These are phyloP conservation scores for Plasmodium sp. DNA, from an alignment of 169 alveolate genomes.

Conservation along the genomic window DNA sequence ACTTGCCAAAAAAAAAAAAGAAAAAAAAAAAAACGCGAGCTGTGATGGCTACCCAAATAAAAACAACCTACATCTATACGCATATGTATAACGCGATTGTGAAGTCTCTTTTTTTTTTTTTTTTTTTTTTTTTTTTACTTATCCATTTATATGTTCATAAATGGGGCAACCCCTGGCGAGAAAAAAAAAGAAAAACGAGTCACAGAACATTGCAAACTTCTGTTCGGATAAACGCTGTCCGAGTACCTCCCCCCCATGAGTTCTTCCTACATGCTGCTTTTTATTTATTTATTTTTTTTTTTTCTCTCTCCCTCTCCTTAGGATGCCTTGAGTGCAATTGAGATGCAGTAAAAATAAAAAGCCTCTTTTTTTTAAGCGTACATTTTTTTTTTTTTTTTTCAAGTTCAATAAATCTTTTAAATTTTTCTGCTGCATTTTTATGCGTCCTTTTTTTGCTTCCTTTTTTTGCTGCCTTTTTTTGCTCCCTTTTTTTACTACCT, in stretches of 20 bases:
- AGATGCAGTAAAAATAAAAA: background rate
- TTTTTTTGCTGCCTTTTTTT: background rate
- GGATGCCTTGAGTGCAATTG: conserved; percentile 42
- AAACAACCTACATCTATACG: too few relatives aligned
- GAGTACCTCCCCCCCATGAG: background rate
- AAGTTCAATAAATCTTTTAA: background rate
- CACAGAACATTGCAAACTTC: background rate
- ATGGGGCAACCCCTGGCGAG: background rate
- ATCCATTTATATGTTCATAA: background rate
- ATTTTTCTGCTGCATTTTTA: background rate
- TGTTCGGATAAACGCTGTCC: background rate
- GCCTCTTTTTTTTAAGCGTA: background rate
- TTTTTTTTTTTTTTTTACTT: background rate
- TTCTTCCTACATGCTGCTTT: background rate
- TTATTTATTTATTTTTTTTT: background rate
- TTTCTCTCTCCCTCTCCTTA: background rate
- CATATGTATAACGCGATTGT: background rate
- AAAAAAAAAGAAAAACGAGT: background rate
- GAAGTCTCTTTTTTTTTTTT: background rate
- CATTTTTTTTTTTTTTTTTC: conserved; percentile 15
- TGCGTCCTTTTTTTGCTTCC: background rate
- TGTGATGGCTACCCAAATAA: too few relatives aligned
- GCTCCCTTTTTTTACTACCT: background rate
- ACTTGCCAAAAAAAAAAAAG: background rate
- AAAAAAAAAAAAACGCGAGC: too few relatives aligned